Percentiles rank a stretch among this genome's conserved stretches.
Conservation (phyloP, 306 rosid species). For the Cicer judaicum region DNA sequence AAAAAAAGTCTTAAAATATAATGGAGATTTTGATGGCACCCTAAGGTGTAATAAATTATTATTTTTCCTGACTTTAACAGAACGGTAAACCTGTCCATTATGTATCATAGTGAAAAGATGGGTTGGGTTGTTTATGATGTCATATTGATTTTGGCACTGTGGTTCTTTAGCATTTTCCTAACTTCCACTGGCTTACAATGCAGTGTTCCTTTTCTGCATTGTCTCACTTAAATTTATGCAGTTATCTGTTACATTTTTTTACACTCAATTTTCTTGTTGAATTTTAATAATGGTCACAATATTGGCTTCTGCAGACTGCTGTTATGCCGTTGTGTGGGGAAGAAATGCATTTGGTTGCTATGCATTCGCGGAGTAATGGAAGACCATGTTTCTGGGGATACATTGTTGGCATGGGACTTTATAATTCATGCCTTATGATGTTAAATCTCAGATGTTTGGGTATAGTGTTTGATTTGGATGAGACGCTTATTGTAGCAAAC, state of each 20-base stretch:
- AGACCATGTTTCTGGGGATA: conserved; percentile 95
- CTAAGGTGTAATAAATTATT: neutral
- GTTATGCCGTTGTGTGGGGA: conserved; percentile 75
- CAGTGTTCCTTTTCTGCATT: conserved; percentile 1
- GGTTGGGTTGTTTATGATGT: conserved; percentile 25
- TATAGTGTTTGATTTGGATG: conserved; percentile 98
- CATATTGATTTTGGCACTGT: conserved; percentile 20
- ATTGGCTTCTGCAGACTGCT: conserved; percentile 76
- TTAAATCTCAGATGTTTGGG: conserved; percentile 97
- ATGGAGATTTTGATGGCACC: neutral
- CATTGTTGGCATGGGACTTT: conserved; percentile 74
- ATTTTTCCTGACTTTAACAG: conserved; percentile 7
- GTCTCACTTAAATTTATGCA: conserved; percentile 19
- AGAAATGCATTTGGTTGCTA: conserved; percentile 95
- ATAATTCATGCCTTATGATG: conserved; percentile 87
- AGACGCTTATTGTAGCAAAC: conserved; percentile 95
- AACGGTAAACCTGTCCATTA: conserved; percentile 4
- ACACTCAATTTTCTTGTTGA: conserved; percentile 25
- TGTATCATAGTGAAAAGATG: neutral
- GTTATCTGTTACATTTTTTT: neutral
- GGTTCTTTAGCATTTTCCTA: conserved; percentile 23
- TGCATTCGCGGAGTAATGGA: conserved; percentile 73
- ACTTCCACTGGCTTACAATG: neutral
- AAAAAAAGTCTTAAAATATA: neutral
- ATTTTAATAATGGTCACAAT: conserved; percentile 41